Percentiles rank a stretch among this genome's conserved stretches.
Conservation (phyloP, 2,329 filamentous ascomycete species). For the Aspergillus nomiae region DNA sequence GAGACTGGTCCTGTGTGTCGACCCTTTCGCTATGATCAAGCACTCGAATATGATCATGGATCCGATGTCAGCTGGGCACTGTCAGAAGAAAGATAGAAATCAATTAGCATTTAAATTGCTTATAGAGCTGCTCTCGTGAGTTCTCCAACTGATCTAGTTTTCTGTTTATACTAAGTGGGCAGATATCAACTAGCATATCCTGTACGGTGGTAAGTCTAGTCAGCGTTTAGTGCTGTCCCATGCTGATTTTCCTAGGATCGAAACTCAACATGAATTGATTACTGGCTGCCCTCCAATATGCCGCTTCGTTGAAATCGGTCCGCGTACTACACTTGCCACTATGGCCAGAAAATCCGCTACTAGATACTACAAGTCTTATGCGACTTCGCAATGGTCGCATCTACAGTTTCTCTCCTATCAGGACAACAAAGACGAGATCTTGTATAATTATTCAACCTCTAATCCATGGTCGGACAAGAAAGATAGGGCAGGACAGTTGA, state of each 20-base stretch:
- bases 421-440: conserved; percentile 15
- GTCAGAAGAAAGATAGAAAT: background rate
- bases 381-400: conserved; percentile 21
- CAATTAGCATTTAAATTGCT: conserved; percentile 25
- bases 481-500: background rate
- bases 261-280: conserved; percentile 42
- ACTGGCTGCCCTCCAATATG: conserved; percentile 24
- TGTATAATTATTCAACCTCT: conserved; percentile 12
- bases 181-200: conserved; percentile 32
- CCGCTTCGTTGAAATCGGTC: conserved; percentile 44
- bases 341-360: conserved; percentile 42
- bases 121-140: conserved; percentile 34
- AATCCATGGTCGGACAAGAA: background rate
- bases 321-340: conserved; percentile 36
- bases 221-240: background rate
- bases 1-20: background rate
- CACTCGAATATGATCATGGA: background rate
- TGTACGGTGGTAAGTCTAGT: conserved; percentile 23
- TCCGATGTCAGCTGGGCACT: background rate
- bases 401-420: conserved; percentile 29
- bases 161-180: conserved; percentile 5
- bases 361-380: conserved; percentile 22
- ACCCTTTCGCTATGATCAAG: background rate
- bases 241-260: conserved; percentile 32
- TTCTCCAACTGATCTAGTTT: background rate